Evolutionary conservation across 495 filamentous ascomycete genomes (phyloP).

Genomic region (Neurospora sublineolata): DNA sequence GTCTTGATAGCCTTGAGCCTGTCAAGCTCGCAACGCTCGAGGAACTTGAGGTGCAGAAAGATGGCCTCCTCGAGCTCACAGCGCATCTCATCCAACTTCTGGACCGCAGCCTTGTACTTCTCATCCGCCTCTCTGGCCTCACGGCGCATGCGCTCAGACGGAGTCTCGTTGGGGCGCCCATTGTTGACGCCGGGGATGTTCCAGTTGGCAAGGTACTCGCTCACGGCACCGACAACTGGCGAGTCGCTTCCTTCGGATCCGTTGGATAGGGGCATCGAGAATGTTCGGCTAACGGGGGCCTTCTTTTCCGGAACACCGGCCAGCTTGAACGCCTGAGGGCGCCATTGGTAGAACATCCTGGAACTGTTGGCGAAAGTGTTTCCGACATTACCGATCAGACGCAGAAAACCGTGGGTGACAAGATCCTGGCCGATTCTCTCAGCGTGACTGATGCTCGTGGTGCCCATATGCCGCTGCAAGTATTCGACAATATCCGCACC

Average conservation of each 20-base stretch:
- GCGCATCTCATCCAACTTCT: slow-evolving; percentile 76
- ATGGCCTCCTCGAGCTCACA: slow-evolving; percentile 93
- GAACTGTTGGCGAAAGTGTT: slow-evolving; percentile 95
- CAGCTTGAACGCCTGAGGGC: slow-evolving; percentile 76
- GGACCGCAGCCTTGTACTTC: slow-evolving; percentile 75
- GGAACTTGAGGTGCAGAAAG: slow-evolving; percentile 81
- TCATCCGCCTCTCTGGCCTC: slow-evolving; percentile 90
- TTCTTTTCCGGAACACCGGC: slow-evolving; percentile 85
- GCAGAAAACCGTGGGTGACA: slow-evolving; percentile 72
- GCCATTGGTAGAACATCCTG: slow-evolving; percentile 95
- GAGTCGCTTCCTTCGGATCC: slow-evolving; percentile 53
- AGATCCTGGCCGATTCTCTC: slow-evolving; percentile 92
- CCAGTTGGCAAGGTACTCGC: slow-evolving; percentile 82
- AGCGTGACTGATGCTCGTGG: slow-evolving; percentile 72
- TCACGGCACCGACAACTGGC: slow-evolving; percentile 62
- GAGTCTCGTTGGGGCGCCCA: slow-evolving; percentile 77
- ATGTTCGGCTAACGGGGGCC: slow-evolving; percentile 53
- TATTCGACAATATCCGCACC: slow-evolving; percentile 93
- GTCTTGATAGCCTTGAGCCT: slow-evolving; percentile 95
- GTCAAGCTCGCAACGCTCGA: slow-evolving; percentile 96
- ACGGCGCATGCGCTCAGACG: slow-evolving; percentile 70
- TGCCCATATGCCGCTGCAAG: slow-evolving; percentile 76
- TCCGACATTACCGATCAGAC: slow-evolving; percentile 86
- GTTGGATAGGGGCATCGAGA: slow-evolving; percentile 42
- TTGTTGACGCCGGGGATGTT: slow-evolving; percentile 66